Conservation (phyloP, 306 rosid genomes). For the Fragaria nilgerrensis region DNA sequence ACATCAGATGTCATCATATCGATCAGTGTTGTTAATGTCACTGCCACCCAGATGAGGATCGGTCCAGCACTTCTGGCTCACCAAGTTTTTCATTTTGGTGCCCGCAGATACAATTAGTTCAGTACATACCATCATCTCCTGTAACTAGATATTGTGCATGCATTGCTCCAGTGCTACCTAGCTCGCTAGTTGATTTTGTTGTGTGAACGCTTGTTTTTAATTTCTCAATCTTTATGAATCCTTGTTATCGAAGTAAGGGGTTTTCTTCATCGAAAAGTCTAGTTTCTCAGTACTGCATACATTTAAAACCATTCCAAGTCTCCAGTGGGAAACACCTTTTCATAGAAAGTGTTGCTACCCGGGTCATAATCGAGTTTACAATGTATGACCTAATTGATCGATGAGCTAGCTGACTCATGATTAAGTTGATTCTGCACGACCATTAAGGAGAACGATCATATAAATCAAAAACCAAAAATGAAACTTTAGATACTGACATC, state of each 20-base stretch:
- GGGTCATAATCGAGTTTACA: not conserved
- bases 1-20: not conserved
- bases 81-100: constrained; percentile 10
- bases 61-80: constrained; percentile 1
- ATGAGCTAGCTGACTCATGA: not conserved
- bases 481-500: not conserved
- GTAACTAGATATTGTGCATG: not conserved
- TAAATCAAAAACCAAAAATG: not conserved
- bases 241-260: not conserved
- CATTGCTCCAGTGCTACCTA: not conserved
- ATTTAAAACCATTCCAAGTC: not conserved
- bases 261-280: not conserved
- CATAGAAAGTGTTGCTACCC: not conserved
- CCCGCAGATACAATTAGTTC: constrained; percentile 7
- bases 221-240: not conserved
- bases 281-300: not conserved
- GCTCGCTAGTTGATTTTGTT: constrained; percentile 2
- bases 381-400: not conserved
- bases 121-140: not conserved
- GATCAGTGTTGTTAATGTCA: constrained; percentile 2
- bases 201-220: not conserved
- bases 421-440: not conserved
- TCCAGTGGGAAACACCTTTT: not conserved
- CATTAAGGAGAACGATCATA: not conserved
- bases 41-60: not conserved